Conservation (phyloP, 1,284 basidiomycete species). For the Porodaedalea pini region DNA sequence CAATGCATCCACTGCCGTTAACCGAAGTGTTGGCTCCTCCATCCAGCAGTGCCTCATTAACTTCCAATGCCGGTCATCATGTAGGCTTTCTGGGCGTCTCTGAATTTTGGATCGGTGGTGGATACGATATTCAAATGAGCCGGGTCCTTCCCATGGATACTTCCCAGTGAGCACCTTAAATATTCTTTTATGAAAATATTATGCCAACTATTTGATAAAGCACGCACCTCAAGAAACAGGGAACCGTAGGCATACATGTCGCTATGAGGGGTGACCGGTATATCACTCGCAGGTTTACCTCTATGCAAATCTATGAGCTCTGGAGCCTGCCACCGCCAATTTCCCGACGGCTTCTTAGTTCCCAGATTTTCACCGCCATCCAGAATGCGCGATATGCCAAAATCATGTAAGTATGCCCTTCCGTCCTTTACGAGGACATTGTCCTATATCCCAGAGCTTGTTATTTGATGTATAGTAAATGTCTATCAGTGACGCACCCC, state of each 20-base stretch:
- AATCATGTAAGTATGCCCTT: not conserved
- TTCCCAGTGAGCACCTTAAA: not conserved
- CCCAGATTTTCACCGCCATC: not conserved
- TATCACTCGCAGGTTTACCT: not conserved
- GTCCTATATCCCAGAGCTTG: too few relatives aligned
- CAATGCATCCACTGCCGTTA: not conserved
- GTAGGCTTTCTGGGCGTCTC: not conserved
- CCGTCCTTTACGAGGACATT: not conserved
- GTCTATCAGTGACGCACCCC: too few relatives aligned
- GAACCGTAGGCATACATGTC: not conserved
- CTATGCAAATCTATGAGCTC: not conserved
- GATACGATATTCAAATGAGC: not conserved
- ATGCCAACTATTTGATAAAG: too few relatives aligned
- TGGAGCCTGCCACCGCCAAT: not conserved
- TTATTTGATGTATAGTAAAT: too few relatives aligned
- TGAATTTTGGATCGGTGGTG: not conserved
- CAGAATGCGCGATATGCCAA: not conserved
- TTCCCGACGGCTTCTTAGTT: not conserved
- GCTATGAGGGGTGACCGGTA: not conserved
- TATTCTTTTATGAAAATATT: too few relatives aligned
- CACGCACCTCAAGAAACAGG: not conserved
- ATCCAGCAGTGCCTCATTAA: not conserved
- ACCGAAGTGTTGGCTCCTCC: not conserved
- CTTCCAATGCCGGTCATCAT: not conserved
- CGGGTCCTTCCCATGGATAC: not conserved